Base-by-base conservation (phyloP, 345 rosid genomes). In the Eucalyptus cloeziana region DNA sequence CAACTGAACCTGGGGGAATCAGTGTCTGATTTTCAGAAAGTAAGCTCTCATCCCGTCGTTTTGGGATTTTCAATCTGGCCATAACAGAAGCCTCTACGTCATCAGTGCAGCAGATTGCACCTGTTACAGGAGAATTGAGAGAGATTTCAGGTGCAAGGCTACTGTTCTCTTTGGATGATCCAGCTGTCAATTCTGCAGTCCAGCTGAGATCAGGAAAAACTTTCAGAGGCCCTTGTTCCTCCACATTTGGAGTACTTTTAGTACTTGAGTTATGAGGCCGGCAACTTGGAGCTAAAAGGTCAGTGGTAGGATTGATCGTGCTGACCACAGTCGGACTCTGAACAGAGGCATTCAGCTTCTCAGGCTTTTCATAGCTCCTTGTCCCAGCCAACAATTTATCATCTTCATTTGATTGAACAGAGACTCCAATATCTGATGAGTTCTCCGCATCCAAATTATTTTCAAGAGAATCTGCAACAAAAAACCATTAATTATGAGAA, bases 41-140 rank as follows among this genome's bases (percentile, higher is more conserved):
- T 56, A 86, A 88, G 30, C 79, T 89, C 80, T 91, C 93, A 47
- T 43, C 92, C 27, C 93, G 89, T 81, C 10, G 51, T 91, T 88
- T 89, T 51, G 92, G 94, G 86, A 94, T 92, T 69, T 85, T 88
- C 50, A 94, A 90, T 91, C 96, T 92, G 81, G 94, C 91, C 92
- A 90, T 88, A 44, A 92, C 89, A 16, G 94, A 91, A 83, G 93
- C 90, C 80, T 91, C 93, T 83, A 88, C 80, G 58, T 92, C 91
- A 89, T 92, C 91, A 24, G 43, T 64, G 30, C 54, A 85, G 88
- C 89, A 33, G 49, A 67, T 71, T 69, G 80, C 24, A 50, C 89
- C 88, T 10, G 87, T 87, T 76, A 83, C 51, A 49, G 88, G 50
- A 13, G 90, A 87, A 86, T 87, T 91, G 50, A 47, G 88, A 58